These are phyloP conservation scores for Dryas alaskensis DNA, from an alignment of 306 rosid species.

Conservation along the genomic window DNA sequence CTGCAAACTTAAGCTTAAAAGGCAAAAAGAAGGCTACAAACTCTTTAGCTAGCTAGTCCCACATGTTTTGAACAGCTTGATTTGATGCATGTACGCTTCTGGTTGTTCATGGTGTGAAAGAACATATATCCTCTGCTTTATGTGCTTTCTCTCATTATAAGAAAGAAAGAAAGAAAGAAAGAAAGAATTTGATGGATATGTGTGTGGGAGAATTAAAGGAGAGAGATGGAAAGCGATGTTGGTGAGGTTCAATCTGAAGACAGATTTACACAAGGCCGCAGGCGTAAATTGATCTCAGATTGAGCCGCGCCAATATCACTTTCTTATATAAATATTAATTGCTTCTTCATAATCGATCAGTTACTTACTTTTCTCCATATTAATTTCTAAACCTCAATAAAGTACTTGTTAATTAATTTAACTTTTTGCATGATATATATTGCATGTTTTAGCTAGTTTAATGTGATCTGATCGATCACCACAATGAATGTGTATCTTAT, in stretches of 20 bases:
- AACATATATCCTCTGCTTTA: slow-evolving; percentile 11
- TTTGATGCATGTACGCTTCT: slow-evolving; percentile 17
- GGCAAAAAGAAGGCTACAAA: slow-evolving; percentile 41
- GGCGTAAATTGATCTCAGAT: slow-evolving; percentile 85
- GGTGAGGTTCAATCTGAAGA: slow-evolving; percentile 99
- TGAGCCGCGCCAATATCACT: slow-evolving; percentile 99
- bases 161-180: slow-evolving; percentile 2
- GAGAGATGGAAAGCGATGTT: slow-evolving; percentile 73
- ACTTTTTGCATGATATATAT: no score
- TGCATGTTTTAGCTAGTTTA: no score
- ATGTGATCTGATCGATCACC: no score
- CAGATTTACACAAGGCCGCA: slow-evolving; percentile 53
- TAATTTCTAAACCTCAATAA: no score
- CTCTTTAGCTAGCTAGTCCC: slow-evolving; percentile 10
- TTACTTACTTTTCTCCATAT: no score
- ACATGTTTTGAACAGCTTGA: slow-evolving; percentile 22
- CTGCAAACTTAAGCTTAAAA: slow-evolving; percentile 27
- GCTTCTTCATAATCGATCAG: background rate
- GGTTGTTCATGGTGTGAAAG: slow-evolving; percentile 25
- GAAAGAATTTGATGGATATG: slow-evolving; percentile 21
- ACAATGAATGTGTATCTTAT: no score
- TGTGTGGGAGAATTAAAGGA: slow-evolving; percentile 26
- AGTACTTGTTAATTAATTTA: no score
- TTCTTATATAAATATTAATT: slow-evolving; percentile 18
- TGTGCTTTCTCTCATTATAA: background rate